phyloP scores from a whole-genome alignment of 2,329 filamentous ascomycete genomes.

The Westerdykella aurantiaca region DNA sequence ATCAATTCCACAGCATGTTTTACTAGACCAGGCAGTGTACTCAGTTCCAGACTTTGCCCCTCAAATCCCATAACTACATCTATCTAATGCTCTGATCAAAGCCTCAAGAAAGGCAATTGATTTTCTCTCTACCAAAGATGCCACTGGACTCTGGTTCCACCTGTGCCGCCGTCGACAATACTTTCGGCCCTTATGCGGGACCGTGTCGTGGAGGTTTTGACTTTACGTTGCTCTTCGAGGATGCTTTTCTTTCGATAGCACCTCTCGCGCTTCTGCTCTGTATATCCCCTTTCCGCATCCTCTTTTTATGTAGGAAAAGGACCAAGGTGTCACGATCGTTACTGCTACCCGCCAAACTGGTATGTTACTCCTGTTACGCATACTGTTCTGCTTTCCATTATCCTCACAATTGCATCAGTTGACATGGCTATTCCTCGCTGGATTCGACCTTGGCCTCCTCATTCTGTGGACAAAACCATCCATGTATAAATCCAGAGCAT shows the following conservation, averaged over 20 bases:
- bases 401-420: slow-evolving; percentile 15
- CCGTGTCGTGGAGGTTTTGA: slow-evolving; percentile 35
- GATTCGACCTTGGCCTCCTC: slow-evolving; percentile 25
- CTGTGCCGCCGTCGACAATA: slow-evolving; percentile 25
- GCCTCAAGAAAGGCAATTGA: slow-evolving; percentile 14
- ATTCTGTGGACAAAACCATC: slow-evolving; percentile 21
- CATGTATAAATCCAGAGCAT: slow-evolving; percentile 12
- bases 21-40: too few species aligned
- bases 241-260: slow-evolving; percentile 28
- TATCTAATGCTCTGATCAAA: slow-evolving; percentile 17
- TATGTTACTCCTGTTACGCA: slow-evolving; percentile 10
- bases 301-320: slow-evolving; percentile 21
- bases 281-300: slow-evolving; percentile 23
- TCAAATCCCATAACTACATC: slow-evolving; percentile 11
- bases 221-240: slow-evolving; percentile 36
- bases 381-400: background rate
- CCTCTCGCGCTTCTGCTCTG: slow-evolving; percentile 27
- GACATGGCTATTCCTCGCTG: slow-evolving; percentile 18
- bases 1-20: slow-evolving; percentile 6
- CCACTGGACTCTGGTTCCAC: slow-evolving; percentile 11
- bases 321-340: slow-evolving; percentile 21
- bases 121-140: slow-evolving; percentile 17
- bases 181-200: slow-evolving; percentile 30
- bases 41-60: slow-evolving; percentile 11
- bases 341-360: slow-evolving; percentile 22